Conservation (phyloP, 257 asterid genomes). For the Rauvolfia tetraphylla region DNA sequence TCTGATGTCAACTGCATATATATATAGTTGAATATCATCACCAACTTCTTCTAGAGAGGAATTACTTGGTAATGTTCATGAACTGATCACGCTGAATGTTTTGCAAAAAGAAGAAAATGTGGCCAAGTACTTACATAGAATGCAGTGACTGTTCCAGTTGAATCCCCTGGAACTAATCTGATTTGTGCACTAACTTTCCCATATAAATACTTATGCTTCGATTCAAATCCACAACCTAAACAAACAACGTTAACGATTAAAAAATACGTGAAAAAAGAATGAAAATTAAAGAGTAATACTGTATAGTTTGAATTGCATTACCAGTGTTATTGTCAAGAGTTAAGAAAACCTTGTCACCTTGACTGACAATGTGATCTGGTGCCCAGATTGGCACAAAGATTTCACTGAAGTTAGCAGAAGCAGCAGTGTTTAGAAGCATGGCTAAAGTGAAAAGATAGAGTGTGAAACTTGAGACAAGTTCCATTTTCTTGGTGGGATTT, state of each 20-base stretch:
- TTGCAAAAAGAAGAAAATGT: neutral
- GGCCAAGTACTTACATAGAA: slow-evolving; percentile 38
- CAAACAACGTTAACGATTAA: neutral
- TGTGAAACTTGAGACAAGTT: neutral
- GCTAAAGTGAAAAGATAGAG: neutral
- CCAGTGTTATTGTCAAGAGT: slow-evolving; percentile 46
- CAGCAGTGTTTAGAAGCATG: slow-evolving; percentile 15
- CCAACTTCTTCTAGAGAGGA: no score
- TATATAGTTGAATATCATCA: no score
- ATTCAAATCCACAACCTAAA: slow-evolving; percentile 58
- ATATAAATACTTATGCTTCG: slow-evolving; percentile 48
- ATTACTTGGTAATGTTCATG: no score
- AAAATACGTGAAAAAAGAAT: neutral
- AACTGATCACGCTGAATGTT: no score
- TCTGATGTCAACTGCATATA: slow-evolving; percentile 48
- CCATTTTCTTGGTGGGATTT: slow-evolving; percentile 7
- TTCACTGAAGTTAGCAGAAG: slow-evolving; percentile 32
- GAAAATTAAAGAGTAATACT: no score
- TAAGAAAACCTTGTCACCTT: slow-evolving; percentile 30
- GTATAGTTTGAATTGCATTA: neutral
- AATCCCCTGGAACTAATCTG: slow-evolving; percentile 48
- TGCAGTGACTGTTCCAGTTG: slow-evolving; percentile 63
- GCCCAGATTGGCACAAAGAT: slow-evolving; percentile 46
- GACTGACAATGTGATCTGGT: slow-evolving; percentile 40
- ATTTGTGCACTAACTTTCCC: slow-evolving; percentile 51